phyloP scores from a whole-genome alignment of 2,329 filamentous ascomycete species.

The Pseudocercospora eumusae region DNA sequence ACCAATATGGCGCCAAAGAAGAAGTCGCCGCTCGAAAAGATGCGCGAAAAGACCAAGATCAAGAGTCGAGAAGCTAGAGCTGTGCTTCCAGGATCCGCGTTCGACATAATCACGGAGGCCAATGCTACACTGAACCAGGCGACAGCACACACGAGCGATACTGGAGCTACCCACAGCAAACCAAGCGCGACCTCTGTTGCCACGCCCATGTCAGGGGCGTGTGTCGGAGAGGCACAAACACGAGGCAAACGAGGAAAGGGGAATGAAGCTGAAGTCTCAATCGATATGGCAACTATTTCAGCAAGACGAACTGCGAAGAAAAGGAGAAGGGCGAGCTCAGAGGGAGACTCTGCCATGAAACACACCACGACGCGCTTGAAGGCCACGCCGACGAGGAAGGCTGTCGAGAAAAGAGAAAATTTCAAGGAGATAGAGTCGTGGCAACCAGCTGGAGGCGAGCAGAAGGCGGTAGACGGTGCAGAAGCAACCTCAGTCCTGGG shows the following conservation, averaged over 20 bases:
- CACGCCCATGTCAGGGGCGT: too few relatives aligned
- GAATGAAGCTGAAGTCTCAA: too few relatives aligned
- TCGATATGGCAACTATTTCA: too few relatives aligned
- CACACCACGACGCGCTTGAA: too few relatives aligned
- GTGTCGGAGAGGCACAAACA: too few relatives aligned
- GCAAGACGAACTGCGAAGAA: too few relatives aligned
- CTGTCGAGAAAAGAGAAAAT: not conserved
- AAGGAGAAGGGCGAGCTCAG: too few relatives aligned
- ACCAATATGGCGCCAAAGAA: slow-evolving; percentile 8
- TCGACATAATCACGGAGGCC: not conserved
- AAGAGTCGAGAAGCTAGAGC: not conserved
- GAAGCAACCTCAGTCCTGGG: slow-evolving; percentile 1
- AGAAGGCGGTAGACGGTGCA: not conserved
- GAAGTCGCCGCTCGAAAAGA: slow-evolving; percentile 13
- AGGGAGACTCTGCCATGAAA: too few relatives aligned
- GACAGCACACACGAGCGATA: not conserved
- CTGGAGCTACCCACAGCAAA: not conserved
- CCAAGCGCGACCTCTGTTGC: not conserved
- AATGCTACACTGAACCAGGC: not conserved
- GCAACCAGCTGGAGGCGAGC: slow-evolving; percentile 13
- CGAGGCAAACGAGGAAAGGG: too few relatives aligned
- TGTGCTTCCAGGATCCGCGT: not conserved
- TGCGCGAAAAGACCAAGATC: slow-evolving; percentile 9
- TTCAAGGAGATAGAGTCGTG: slow-evolving; percentile 4
- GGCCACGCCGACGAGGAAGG: not conserved